Evolutionary conservation across 2,329 filamentous ascomycete genomes (phyloP).

Genomic region (Aspergillus sergii): DNA sequence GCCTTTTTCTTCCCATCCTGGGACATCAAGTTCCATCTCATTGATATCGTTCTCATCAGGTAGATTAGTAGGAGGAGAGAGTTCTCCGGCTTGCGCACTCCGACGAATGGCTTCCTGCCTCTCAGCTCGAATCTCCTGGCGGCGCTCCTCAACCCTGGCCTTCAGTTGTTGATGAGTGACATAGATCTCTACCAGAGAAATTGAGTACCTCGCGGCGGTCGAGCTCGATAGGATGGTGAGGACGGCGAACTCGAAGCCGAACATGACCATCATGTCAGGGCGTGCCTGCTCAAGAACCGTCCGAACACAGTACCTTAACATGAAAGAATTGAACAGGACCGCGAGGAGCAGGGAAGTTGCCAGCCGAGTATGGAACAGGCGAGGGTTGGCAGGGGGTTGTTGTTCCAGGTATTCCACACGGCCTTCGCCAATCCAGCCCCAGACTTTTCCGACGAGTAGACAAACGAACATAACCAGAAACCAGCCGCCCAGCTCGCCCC

Average conservation of each 20-base stretch:
- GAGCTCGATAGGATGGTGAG: slow-evolving; percentile 78
- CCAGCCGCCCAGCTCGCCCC: slow-evolving; percentile 91
- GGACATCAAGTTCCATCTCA: slow-evolving; percentile 91
- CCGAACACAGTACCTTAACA: slow-evolving; percentile 79
- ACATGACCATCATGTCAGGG: slow-evolving; percentile 99
- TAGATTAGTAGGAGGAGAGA: slow-evolving; percentile 46
- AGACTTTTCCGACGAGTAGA: slow-evolving; percentile 90
- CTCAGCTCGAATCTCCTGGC: slow-evolving; percentile 64
- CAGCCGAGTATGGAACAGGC: slow-evolving; percentile 82
- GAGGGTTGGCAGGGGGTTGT: slow-evolving; percentile 85
- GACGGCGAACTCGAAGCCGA: slow-evolving; percentile 95
- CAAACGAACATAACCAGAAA: slow-evolving; percentile 96
- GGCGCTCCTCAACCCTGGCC: slow-evolving; percentile 68
- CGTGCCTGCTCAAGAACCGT: slow-evolving; percentile 83
- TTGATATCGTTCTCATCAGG: slow-evolving; percentile 76
- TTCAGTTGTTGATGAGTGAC: slow-evolving; percentile 75
- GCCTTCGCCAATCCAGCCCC: slow-evolving; percentile 97
- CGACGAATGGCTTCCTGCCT: slow-evolving; percentile 51
- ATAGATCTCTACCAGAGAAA: slow-evolving; percentile 75
- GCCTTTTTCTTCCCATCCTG: slow-evolving; percentile 95
- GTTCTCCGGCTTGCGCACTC: slow-evolving; percentile 39
- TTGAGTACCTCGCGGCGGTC: slow-evolving; percentile 74
- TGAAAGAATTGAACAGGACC: slow-evolving; percentile 74
- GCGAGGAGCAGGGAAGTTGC: slow-evolving; percentile 77
- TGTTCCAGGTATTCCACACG: slow-evolving; percentile 93